These are phyloP conservation scores for Annulohypoxylon nitens DNA, from an alignment of 495 filamentous ascomycete genomes.

Conservation along the genomic window DNA sequence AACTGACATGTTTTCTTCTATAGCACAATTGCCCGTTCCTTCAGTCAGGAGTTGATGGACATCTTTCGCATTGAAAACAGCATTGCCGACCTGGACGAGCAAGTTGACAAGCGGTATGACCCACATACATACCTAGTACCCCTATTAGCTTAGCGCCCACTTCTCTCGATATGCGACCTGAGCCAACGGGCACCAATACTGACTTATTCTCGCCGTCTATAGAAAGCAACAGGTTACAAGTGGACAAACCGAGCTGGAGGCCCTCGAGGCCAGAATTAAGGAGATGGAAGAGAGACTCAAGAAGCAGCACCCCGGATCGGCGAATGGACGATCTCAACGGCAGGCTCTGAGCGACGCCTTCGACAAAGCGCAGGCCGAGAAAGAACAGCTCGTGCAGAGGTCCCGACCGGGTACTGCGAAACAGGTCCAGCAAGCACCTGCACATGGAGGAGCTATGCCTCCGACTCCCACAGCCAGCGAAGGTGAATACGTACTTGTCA, in stretches of 20 bases:
- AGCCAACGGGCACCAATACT: slow-evolving; percentile 29
- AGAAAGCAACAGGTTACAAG: slow-evolving; percentile 76
- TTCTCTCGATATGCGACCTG: slow-evolving; percentile 13
- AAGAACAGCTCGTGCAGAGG: slow-evolving; percentile 49
- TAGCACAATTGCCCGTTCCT: slow-evolving; percentile 89
- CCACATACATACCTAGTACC: slow-evolving; percentile 20
- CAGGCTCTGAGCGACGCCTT: slow-evolving; percentile 53
- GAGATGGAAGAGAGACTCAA: slow-evolving; percentile 88
- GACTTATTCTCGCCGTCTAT: slow-evolving; percentile 24
- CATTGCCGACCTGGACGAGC: slow-evolving; percentile 79
- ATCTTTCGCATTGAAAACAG: slow-evolving; percentile 88
- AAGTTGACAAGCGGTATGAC: slow-evolving; percentile 87
- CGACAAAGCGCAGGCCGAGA: slow-evolving; percentile 41
- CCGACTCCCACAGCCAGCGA: slow-evolving; percentile 69
- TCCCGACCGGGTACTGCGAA: slow-evolving; percentile 59
- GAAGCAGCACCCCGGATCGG: slow-evolving; percentile 42
- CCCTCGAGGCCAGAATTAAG: slow-evolving; percentile 83
- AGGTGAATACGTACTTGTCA: slow-evolving; percentile 66
- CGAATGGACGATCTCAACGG: slow-evolving; percentile 50
- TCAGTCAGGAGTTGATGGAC: slow-evolving; percentile 87
- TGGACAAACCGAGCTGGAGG: slow-evolving; percentile 84
- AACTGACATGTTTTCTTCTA: slow-evolving; percentile 33
- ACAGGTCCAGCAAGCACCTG: slow-evolving; percentile 59
- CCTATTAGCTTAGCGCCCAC: slow-evolving; percentile 16
- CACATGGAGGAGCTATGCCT: slow-evolving; percentile 63